Evolutionary conservation across 768 basidiomycete species (phyloP).

Genomic region (Crassisporium funariophilum): DNA sequence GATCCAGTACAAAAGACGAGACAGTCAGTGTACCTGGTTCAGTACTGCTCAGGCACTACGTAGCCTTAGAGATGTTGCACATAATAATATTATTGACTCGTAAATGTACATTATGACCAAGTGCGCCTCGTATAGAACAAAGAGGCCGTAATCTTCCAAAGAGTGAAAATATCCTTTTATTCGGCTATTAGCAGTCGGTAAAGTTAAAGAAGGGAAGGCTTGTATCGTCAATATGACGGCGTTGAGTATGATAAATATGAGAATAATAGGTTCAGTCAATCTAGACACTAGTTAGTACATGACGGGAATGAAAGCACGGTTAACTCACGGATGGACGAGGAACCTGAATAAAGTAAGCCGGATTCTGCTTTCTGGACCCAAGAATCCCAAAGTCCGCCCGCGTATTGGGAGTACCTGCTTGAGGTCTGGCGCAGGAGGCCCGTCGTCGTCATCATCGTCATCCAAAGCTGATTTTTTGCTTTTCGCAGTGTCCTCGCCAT

Average conservation of each 20-base stretch:
- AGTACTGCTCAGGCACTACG: no score
- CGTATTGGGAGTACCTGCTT: constrained; percentile 56
- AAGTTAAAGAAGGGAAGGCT: constrained; percentile 61
- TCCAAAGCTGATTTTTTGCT: constrained; percentile 23
- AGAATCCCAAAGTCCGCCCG: constrained; percentile 76
- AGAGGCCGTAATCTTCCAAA: constrained; percentile 91
- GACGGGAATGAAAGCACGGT: not conserved
- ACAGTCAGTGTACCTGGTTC: no score
- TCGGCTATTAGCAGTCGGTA: constrained; percentile 44
- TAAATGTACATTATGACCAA: no score
- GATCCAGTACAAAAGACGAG: no score
- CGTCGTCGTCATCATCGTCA: constrained; percentile 40
- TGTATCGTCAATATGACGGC: constrained; percentile 83
- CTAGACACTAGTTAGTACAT: constrained; percentile 36
- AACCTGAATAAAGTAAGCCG: constrained; percentile 67
- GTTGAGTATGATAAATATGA: constrained; percentile 82
- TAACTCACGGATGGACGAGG: constrained; percentile 74
- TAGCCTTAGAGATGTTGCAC: no score
- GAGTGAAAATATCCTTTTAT: constrained; percentile 76
- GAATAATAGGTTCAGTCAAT: constrained; percentile 85
- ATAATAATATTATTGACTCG: no score
- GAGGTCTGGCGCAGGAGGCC: constrained; percentile 41
- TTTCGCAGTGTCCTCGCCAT: constrained; percentile 43
- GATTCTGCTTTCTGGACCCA: constrained; percentile 69
- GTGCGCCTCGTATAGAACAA: no score